Percentiles rank a stretch among this genome's conserved stretches.
These are phyloP conservation scores for Conringia planisiliqua DNA, from an alignment of 345 rosid genomes.

Conservation along the genomic window DNA sequence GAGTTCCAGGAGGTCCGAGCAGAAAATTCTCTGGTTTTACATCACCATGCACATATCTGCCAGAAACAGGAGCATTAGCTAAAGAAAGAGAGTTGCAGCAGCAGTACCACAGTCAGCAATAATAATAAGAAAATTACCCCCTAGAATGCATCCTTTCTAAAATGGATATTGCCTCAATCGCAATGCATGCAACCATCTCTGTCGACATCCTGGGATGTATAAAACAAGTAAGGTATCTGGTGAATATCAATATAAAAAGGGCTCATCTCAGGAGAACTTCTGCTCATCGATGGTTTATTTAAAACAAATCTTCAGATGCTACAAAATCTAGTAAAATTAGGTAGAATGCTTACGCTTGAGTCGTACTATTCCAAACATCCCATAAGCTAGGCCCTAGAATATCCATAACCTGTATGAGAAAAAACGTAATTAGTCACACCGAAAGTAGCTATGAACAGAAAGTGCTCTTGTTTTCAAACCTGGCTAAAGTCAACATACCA, in stretches of 20 bases:
- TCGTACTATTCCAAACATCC: slow-evolving; percentile 77
- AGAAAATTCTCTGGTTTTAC: slow-evolving; percentile 96
- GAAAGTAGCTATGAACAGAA: background rate
- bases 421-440: slow-evolving; percentile 4
- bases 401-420: slow-evolving; percentile 73
- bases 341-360: slow-evolving; percentile 49
- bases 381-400: slow-evolving; percentile 86
- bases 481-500: slow-evolving; percentile 45
- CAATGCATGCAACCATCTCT: slow-evolving; percentile 91
- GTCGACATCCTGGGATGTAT: slow-evolving; percentile 62
- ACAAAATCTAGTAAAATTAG: background rate
- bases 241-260: background rate
- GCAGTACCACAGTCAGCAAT: background rate
- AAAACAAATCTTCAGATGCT: background rate
- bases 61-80: slow-evolving; percentile 19
- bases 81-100: background rate
- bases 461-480: background rate
- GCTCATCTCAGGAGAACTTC: background rate
- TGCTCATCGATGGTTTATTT: background rate
- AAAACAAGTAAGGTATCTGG: background rate
- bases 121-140: slow-evolving; percentile 50
- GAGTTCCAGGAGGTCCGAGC: slow-evolving; percentile 83
- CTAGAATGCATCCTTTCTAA: slow-evolving; percentile 85
- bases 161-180: slow-evolving; percentile 86
- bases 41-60: slow-evolving; percentile 97